Base-by-base conservation (phyloP, 169 alveolate genomes). In the Eimeria praecox region DNA sequence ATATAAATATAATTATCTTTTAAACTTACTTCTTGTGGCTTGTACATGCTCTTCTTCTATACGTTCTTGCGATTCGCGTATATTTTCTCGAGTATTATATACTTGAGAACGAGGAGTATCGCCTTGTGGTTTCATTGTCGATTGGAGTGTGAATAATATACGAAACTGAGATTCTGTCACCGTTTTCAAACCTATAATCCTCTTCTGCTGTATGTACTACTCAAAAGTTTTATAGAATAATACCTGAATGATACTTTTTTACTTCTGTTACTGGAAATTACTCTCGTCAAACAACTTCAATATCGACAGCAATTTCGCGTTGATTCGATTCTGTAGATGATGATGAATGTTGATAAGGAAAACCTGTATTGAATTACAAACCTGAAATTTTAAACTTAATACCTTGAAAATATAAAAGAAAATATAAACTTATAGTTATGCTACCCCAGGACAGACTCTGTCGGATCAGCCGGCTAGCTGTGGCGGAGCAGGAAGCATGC, bases 381-480 rank as follows among this genome's bases (percentile, higher is more conserved):
- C 82, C 46, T 71, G 5, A 22, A 71, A 2, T 38, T 30, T 1
- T 3, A 2, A 9, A 71, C 49, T 46, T 30, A 38, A 30, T 71
- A 71, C 82, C 82, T 30, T 12, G 27, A 46, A 16, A 10, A 71
- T n/a, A 33, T 71, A 14, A 6, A 30, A 12, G 75, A 71, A 33
- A 71, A 33, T 71, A 27, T 38, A 27, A 27, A 9, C 46, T 71
- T 9, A 30, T 33, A 5, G 82, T 1, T 46, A 30, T 30, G 69
- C 46, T 71, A 30, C 82, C 40, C 30, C 49, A 33, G 46, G 40
- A 38, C 82, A 71, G 44, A 71, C 27, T 18, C 82, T 27, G 46
- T 22, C 5, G 82, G 82, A 30, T 30, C 49, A 71, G 82, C 46
- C 82, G 82, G 82, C 82, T 71, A 71, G 82, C 82, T 71, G 69